Evolutionary conservation across 2,329 filamentous ascomycete species (phyloP).

Genomic region (Phyllosticta citribraziliensis): DNA sequence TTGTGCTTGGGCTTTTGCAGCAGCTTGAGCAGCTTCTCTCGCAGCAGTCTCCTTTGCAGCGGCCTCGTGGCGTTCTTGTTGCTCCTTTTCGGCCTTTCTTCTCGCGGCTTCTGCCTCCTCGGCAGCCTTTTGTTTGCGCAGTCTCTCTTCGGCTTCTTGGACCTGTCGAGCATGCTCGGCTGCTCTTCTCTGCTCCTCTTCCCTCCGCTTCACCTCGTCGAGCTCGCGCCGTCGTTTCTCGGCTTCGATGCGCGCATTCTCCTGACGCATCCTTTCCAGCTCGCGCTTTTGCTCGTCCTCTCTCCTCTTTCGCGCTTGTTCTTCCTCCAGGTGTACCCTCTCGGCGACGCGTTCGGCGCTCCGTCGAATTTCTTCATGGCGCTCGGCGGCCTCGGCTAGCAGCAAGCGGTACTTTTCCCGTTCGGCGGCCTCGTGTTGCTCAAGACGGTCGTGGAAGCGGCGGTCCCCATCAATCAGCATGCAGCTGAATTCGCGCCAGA

Average conservation of each 20-base stretch:
- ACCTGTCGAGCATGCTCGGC: conserved; percentile 16
- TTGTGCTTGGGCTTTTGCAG: conserved; percentile 18
- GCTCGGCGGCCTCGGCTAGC: conserved; percentile 53
- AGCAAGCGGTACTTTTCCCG: conserved; percentile 55
- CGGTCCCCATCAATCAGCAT: conserved; percentile 33
- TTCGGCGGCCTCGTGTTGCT: conserved; percentile 49
- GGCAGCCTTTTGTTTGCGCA: conserved; percentile 22
- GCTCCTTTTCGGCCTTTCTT: conserved; percentile 16
- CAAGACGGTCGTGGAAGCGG: conserved; percentile 48
- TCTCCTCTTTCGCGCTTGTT: conserved; percentile 22
- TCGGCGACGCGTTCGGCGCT: conserved; percentile 46
- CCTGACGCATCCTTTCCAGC: conserved; percentile 32
- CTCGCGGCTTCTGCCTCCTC: conserved; percentile 12
- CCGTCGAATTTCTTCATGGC: conserved; percentile 55
- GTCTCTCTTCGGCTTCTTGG: conserved; percentile 22
- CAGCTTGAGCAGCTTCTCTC: conserved; percentile 13
- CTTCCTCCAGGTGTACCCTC: conserved; percentile 36
- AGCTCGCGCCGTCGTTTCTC: conserved; percentile 24
- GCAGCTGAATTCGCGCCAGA: conserved; percentile 33
- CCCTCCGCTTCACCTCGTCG: conserved; percentile 23
- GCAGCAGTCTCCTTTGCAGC: conserved; percentile 10
- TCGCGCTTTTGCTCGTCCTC: conserved; percentile 28
- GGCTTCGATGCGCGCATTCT: conserved; percentile 33
- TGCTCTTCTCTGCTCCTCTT: conserved; percentile 22
- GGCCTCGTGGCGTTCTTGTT: conserved; percentile 15